These are phyloP conservation scores for Tricholoma hemisulphureum DNA, from an alignment of 768 basidiomycete genomes.

Conservation along the genomic window DNA sequence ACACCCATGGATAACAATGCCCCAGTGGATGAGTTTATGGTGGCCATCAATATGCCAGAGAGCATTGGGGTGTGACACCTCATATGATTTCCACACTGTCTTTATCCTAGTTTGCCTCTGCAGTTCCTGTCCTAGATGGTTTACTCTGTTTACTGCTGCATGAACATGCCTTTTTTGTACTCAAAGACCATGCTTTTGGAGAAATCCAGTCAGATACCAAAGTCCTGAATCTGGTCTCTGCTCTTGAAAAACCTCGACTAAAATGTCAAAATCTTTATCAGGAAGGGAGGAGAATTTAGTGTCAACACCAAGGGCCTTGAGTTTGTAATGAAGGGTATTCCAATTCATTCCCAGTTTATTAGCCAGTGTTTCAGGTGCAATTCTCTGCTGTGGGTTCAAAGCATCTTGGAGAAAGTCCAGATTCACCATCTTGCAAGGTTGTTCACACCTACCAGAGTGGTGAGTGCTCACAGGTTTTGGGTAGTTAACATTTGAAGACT, in stretches of 20 bases:
- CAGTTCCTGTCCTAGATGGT: slow-evolving; percentile 23
- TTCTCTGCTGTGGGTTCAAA: background rate
- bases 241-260: slow-evolving; percentile 17
- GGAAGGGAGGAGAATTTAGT: background rate
- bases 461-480: background rate
- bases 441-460: background rate
- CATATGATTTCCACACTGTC: slow-evolving; percentile 15
- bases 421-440: background rate
- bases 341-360: background rate
- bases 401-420: background rate
- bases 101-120: slow-evolving; percentile 12
- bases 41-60: slow-evolving; percentile 37
- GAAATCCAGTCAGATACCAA: slow-evolving; percentile 27
- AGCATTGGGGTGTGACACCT: slow-evolving; percentile 24
- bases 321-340: background rate
- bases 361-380: background rate
- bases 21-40: slow-evolving; percentile 33
- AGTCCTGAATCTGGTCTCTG: slow-evolving; percentile 23
- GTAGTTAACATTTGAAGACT: background rate
- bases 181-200: slow-evolving; percentile 23
- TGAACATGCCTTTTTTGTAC: slow-evolving; percentile 24
- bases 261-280: background rate
- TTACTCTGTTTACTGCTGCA: slow-evolving; percentile 22
- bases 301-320: background rate
- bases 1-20: slow-evolving; percentile 27